phyloP scores from a whole-genome alignment of 78 protist species.

The Chrysochromulina parva region DNA sequence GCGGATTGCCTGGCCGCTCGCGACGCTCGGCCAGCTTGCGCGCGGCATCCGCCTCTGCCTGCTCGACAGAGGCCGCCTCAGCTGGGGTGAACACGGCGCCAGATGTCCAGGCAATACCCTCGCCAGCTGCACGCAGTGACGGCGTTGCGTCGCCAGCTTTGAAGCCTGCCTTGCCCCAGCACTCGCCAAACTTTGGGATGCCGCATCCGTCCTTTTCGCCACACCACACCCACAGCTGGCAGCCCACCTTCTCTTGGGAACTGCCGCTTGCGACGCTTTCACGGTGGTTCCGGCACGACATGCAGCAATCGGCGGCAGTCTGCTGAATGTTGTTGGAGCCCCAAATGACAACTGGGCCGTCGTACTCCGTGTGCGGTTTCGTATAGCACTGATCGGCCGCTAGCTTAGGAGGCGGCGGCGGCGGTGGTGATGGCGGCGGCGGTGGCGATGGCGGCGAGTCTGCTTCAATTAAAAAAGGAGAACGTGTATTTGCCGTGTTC shows the following conservation, averaged over 20 bases:
- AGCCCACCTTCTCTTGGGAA: background rate
- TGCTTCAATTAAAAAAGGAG: too few species aligned
- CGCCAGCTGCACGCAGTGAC: background rate
- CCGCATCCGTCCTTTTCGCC: background rate
- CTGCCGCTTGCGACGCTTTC: background rate
- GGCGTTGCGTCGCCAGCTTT: background rate
- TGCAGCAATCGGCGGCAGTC: background rate
- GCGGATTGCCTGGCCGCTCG: background rate
- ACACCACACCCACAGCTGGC: background rate
- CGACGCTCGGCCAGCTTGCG: too few species aligned
- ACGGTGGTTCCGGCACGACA: background rate
- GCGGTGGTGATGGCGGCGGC: too few species aligned
- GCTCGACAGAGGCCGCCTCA: background rate
- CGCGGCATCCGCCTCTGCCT: background rate
- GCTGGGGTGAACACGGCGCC: background rate
- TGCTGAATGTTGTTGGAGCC: background rate
- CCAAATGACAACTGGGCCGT: background rate
- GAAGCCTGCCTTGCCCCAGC: slow-evolving; percentile 8
- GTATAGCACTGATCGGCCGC: background rate
- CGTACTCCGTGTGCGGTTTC: background rate
- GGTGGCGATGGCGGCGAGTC: too few species aligned
- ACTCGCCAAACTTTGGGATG: background rate
- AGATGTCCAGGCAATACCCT: background rate
- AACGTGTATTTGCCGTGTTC: too few species aligned
- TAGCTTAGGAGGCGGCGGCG: too few species aligned